Base-by-base conservation (phyloP, 73 alveolate species). In the Stentor roeselii region DNA sequence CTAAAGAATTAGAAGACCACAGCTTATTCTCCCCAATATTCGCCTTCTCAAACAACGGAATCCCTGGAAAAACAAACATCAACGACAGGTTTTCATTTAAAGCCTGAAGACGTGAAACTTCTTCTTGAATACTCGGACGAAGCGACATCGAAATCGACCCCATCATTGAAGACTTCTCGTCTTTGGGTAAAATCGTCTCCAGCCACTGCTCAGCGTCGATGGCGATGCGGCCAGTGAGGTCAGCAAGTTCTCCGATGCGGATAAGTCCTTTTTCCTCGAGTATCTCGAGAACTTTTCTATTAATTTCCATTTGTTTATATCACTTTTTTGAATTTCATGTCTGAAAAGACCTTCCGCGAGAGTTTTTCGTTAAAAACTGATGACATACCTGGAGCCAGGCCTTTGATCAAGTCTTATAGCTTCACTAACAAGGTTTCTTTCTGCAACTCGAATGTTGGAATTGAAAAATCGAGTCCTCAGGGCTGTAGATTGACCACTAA, bases 401-500 rank as follows among this genome's bases (percentile, higher is more conserved):
- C 80, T 27, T 11, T 27, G 11, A 15, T 67, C 14, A 67, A 67
- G 34, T 36, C 42, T 32, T 67, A 67, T 32, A 36, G 34, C 21
- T 67, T 27, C 34, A 67, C 37, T 40, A 67, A 67, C 34, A 67
- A 67, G 41, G 42, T 32, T 0, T 21, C n/a, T 21, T 32, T 27
- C 34, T 30, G 27, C 0, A 21, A 67, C 21, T 50, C 88, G 15
- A 75, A 78, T 60, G 75, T 34, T 30, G 95, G 87, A 42, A 83
- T 90, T 4, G 89, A 74, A 37, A 59, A 60, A 40, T 76, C 92
- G 6, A n/a, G 42, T 58, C 95, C 95, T 41, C 78, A 87, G 31
- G 82, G 87, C 39, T 89, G 78, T 27, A 77, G 84, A 35, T 90
- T 90, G 84, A 75, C 84, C 36, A 78, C 95, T 14, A 87, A 67